Percentiles rank a stretch among this genome's conserved stretches.
These are phyloP conservation scores for Balakata baccata DNA, from an alignment of 345 rosid species.

Conservation along the genomic window DNA sequence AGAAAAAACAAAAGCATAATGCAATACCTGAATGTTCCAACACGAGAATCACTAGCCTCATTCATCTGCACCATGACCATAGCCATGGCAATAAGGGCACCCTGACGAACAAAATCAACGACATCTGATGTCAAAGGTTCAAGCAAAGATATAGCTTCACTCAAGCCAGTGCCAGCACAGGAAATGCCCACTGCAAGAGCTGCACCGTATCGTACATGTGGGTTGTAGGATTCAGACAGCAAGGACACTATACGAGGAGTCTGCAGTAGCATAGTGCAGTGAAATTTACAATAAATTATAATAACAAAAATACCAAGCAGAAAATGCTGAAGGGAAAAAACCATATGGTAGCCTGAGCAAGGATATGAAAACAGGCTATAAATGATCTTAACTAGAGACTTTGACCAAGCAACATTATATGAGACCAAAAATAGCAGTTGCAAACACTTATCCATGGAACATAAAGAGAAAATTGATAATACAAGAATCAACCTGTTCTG, in stretches of 20 bases:
- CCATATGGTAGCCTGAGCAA: background rate
- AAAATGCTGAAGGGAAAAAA: background rate
- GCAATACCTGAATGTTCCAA: conserved; percentile 82
- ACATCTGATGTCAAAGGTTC: conserved; percentile 98
- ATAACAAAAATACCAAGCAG: background rate
- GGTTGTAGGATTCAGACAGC: conserved; percentile 95
- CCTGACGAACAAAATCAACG: conserved; percentile 99
- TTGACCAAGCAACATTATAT: background rate
- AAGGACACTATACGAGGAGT: conserved; percentile 95
- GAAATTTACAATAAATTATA: conserved; percentile 10
- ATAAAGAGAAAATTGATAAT: background rate
- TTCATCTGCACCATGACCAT: conserved; percentile 98
- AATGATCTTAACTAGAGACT: background rate
- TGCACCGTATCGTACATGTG: conserved; percentile 99
- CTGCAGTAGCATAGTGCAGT: conserved; percentile 42
- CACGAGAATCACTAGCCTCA: conserved; percentile 97
- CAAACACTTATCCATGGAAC: background rate
- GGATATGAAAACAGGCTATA: background rate
- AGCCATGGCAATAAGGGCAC: conserved; percentile 99
- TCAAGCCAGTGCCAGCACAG: conserved; percentile 98
- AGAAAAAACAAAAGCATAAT: background rate
- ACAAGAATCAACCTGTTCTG: conserved; percentile 71
- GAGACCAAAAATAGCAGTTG: conserved; percentile 3
- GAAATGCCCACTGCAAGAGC: conserved; percentile 99
- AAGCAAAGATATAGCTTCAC: conserved; percentile 96